phyloP scores from a whole-genome alignment of 2,329 filamentous ascomycete species.

The Beauveria varroae region DNA sequence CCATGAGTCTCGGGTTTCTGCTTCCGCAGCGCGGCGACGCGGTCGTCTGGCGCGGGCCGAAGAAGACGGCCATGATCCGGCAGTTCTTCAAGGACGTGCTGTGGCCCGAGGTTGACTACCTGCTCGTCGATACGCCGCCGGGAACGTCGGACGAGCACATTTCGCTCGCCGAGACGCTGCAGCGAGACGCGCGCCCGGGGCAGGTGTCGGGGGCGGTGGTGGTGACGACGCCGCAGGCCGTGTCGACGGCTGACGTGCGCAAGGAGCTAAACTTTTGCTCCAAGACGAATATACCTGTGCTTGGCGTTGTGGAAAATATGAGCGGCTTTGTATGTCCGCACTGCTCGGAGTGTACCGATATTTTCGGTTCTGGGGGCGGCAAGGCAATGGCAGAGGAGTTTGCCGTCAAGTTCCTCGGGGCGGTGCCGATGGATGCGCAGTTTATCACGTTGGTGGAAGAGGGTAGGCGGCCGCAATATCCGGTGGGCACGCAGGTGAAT shows the following conservation, averaged over 20 bases:
- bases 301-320: conserved; percentile 98
- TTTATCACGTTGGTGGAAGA: conserved; percentile 86
- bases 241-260: conserved; percentile 86
- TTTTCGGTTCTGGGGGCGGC: conserved; percentile 88
- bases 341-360: conserved; percentile 79
- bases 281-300: conserved; percentile 70
- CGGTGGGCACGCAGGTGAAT: conserved; percentile 56
- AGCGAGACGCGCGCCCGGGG: conserved; percentile 53
- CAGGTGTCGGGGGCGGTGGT: conserved; percentile 84
- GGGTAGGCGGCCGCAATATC: conserved; percentile 56
- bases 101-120: conserved; percentile 82
- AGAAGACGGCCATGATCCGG: conserved; percentile 98
- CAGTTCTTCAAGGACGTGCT: conserved; percentile 90
- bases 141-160: conserved; percentile 98
- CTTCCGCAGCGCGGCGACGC: conserved; percentile 77
- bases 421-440: conserved; percentile 85
- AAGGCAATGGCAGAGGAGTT: conserved; percentile 85
- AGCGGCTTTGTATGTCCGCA: conserved; percentile 78
- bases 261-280: conserved; percentile 92
- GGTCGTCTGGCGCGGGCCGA: conserved; percentile 94
- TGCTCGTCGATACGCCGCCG: conserved; percentile 92
- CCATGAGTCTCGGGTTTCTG: conserved; percentile 92
- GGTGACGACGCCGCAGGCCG: conserved; percentile 92
- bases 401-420: conserved; percentile 73
- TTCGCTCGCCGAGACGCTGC: conserved; percentile 78